A percentile compares a stretch with the other conserved stretches of the same genome.
Evolutionary conservation across 2,329 filamentous ascomycete species (phyloP).

Genomic region (Aspergillus ochraceoroseus): DNA sequence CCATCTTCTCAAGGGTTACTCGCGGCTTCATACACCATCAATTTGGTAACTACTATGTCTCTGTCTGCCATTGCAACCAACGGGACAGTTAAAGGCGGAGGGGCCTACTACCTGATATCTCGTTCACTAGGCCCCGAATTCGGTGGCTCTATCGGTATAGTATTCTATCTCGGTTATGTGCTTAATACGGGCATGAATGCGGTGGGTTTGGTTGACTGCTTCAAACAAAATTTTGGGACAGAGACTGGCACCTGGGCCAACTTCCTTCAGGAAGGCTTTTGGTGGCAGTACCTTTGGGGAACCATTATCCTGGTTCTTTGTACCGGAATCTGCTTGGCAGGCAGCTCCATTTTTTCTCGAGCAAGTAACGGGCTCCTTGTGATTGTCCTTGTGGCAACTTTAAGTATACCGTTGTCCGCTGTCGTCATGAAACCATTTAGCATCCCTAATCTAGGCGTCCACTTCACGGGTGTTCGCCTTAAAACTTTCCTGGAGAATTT

Average conservation of each 20-base stretch:
- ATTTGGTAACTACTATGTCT: constrained; percentile 78
- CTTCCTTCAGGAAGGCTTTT: constrained; percentile 65
- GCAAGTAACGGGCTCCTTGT: constrained; percentile 72
- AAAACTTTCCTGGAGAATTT: constrained; percentile 70
- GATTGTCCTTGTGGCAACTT: constrained; percentile 65
- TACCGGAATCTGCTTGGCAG: constrained; percentile 70
- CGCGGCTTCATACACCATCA: constrained; percentile 69
- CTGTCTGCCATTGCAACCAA: constrained; percentile 87
- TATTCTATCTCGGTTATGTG: constrained; percentile 86
- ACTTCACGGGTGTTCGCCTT: constrained; percentile 72
- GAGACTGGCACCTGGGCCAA: constrained; percentile 53
- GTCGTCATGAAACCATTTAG: constrained; percentile 63
- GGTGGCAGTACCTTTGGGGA: constrained; percentile 71
- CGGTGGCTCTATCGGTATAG: constrained; percentile 77
- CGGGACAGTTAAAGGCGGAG: constrained; percentile 79
- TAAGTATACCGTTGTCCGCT: constrained; percentile 79
- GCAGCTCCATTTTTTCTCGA: constrained; percentile 72
- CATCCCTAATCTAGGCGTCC: constrained; percentile 57
- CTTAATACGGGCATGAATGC: constrained; percentile 85
- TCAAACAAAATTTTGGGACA: constrained; percentile 67
- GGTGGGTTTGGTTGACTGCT: constrained; percentile 77
- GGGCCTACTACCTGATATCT: constrained; percentile 84
- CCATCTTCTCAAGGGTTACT: constrained; percentile 56
- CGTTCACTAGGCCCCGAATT: constrained; percentile 82
- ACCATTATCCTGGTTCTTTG: constrained; percentile 67